Conservation (phyloP, 2,329 filamentous ascomycete species). For the Chrysoporthe deuterocubensis region DNA sequence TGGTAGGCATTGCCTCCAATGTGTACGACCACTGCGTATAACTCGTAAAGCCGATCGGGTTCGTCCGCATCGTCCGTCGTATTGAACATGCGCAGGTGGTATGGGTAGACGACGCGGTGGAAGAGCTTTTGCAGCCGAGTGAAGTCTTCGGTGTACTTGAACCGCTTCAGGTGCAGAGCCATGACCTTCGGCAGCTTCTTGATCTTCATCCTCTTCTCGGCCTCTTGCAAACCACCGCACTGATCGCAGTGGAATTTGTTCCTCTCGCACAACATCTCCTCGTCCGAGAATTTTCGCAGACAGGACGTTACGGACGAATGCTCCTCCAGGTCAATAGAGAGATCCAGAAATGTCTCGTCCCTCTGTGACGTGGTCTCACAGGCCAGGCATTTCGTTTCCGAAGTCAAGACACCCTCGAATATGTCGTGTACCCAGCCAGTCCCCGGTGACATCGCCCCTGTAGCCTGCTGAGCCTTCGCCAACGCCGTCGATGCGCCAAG, state of each 20-base stretch:
- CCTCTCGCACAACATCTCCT: slow-evolving; percentile 97
- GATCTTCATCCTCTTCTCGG: slow-evolving; percentile 99
- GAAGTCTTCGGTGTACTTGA: slow-evolving; percentile 97
- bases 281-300: slow-evolving; percentile 91
- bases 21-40: slow-evolving; percentile 96
- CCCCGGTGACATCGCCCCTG: slow-evolving; percentile 60
- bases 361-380: slow-evolving; percentile 95
- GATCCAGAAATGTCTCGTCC: slow-evolving; percentile 93
- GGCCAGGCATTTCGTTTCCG: slow-evolving; percentile 93
- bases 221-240: slow-evolving; percentile 94
- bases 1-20: slow-evolving; percentile 97
- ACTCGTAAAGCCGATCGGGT: slow-evolving; percentile 89
- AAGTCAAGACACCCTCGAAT: slow-evolving; percentile 92
- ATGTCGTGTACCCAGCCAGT: slow-evolving; percentile 95
- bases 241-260: slow-evolving; percentile 99
- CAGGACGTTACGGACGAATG: slow-evolving; percentile 97
- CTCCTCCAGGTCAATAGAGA: slow-evolving; percentile 94
- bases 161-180: slow-evolving; percentile 91
- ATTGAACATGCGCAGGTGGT: slow-evolving; percentile 95
- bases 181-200: slow-evolving; percentile 91
- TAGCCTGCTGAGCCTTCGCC: slow-evolving; percentile 35
- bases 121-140: slow-evolving; percentile 95
- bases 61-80: slow-evolving; percentile 95
- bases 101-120: slow-evolving; percentile 95
- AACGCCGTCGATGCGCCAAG: slow-evolving; percentile 41